These are phyloP conservation scores for Debaryomycetaceae sp. DNA, from an alignment of 1,139 yeast genomes.

Conservation along the genomic window DNA sequence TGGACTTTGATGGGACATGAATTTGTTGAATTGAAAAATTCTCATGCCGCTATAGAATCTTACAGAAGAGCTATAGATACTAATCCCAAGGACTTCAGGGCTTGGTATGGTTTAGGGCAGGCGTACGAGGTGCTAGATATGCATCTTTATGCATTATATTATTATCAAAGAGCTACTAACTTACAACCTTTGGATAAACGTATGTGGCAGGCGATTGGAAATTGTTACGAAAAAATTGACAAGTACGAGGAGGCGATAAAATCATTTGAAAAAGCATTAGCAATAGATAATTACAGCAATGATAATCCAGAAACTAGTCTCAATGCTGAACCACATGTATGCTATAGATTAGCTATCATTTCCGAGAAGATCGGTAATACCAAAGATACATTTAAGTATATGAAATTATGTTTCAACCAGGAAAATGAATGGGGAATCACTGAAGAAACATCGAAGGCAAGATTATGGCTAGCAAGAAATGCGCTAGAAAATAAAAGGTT, in stretches of 20 bases:
- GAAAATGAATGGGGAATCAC: conserved; percentile 65
- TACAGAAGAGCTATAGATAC: conserved; percentile 92
- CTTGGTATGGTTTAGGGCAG: conserved; percentile 98
- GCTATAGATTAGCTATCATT: conserved; percentile 67
- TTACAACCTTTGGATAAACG: conserved; percentile 86
- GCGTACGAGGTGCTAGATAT: conserved; percentile 96
- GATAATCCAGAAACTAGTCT: conserved; percentile 13
- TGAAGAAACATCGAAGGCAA: conserved; percentile 78
- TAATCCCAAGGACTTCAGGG: conserved; percentile 85
- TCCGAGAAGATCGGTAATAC: conserved; percentile 55
- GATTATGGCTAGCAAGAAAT: conserved; percentile 80
- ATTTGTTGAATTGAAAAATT: conserved; percentile 90
- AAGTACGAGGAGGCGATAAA: conserved; percentile 64
- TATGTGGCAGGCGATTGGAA: conserved; percentile 96
- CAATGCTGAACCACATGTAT: conserved; percentile 46
- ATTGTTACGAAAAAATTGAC: conserved; percentile 79
- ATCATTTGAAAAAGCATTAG: conserved; percentile 54
- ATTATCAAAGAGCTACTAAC: conserved; percentile 87
- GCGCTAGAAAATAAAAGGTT: conserved; percentile 58
- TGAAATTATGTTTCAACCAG: conserved; percentile 71
- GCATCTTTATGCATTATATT: conserved; percentile 89
- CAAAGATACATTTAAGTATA: conserved; percentile 57
- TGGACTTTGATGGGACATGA: conserved; percentile 99
- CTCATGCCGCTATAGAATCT: conserved; percentile 96
- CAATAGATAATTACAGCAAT: conserved; percentile 38